Evolutionary conservation across 2,329 filamentous ascomycete species (phyloP).

Genomic region (Pyricularia grisea): DNA sequence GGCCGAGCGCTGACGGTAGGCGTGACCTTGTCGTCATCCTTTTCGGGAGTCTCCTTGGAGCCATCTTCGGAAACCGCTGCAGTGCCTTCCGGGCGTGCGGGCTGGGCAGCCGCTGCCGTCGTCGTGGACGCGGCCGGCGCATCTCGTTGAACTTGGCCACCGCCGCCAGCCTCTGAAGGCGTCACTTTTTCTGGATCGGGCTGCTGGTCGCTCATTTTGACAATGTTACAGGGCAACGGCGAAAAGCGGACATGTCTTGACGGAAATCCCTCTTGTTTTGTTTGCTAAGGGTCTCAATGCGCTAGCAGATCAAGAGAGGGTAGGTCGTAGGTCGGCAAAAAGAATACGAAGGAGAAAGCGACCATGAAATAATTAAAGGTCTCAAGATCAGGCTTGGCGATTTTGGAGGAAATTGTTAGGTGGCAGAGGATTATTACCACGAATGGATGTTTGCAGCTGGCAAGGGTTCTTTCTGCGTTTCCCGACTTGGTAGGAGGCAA

Average conservation of each 20-base stretch:
- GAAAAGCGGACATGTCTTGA: background rate
- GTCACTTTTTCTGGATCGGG: background rate
- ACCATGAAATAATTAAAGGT: background rate
- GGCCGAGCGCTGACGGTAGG: slow-evolving; percentile 25
- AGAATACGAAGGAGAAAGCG: background rate
- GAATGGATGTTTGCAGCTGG: background rate
- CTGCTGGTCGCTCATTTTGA: background rate
- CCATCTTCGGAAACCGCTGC: background rate
- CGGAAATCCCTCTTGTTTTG: background rate
- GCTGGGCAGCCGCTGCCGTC: background rate
- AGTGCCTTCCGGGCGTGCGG: background rate
- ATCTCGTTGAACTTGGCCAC: background rate
- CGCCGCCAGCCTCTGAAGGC: background rate
- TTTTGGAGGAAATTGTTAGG: background rate
- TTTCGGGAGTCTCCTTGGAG: background rate
- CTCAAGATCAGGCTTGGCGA: background rate
- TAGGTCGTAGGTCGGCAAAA: background rate
- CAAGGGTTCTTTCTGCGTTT: background rate
- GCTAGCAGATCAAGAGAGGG: background rate
- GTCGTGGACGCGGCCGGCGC: background rate
- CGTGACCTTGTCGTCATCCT: slow-evolving; percentile 16
- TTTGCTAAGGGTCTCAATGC: background rate
- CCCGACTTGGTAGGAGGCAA: background rate
- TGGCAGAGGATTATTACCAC: background rate
- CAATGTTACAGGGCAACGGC: background rate